phyloP scores from a whole-genome alignment of 2,329 filamentous ascomycete species.

The Tolypocladium cylindrosporum region DNA sequence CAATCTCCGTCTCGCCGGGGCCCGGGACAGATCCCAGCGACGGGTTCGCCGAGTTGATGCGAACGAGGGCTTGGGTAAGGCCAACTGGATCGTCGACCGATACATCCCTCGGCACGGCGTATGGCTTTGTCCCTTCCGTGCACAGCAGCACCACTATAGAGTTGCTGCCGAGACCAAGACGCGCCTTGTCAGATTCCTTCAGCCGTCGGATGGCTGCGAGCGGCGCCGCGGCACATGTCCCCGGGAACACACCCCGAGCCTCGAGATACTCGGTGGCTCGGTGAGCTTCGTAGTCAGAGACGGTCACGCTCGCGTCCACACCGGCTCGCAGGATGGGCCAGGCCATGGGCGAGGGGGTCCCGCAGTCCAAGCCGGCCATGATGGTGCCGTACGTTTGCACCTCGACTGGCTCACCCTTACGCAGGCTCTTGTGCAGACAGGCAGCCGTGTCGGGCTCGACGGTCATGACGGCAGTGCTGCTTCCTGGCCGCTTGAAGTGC shows the following conservation, averaged over 20 bases:
- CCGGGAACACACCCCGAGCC: slow-evolving; percentile 34
- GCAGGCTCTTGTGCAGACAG: slow-evolving; percentile 44
- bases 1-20: slow-evolving; percentile 34
- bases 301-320: slow-evolving; percentile 48
- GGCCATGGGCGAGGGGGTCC: slow-evolving; percentile 54
- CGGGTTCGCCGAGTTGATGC: slow-evolving; percentile 40
- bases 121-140: slow-evolving; percentile 47
- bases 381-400: slow-evolving; percentile 52
- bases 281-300: slow-evolving; percentile 56
- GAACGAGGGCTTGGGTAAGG: slow-evolving; percentile 33
- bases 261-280: slow-evolving; percentile 44
- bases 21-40: slow-evolving; percentile 28
- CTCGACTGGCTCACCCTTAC: slow-evolving; percentile 33
- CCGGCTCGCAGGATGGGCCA: slow-evolving; percentile 50
- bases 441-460: slow-evolving; percentile 62
- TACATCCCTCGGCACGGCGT: slow-evolving; percentile 32
- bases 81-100: slow-evolving; percentile 28
- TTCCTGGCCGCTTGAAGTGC: slow-evolving; percentile 46
- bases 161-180: slow-evolving; percentile 29
- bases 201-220: slow-evolving; percentile 47
- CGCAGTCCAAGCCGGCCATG: slow-evolving; percentile 67
- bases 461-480: slow-evolving; percentile 36
- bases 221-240: slow-evolving; percentile 53
- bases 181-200: slow-evolving; percentile 19
- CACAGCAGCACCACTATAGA: slow-evolving; percentile 55